phyloP scores from a whole-genome alignment of 306 rosid genomes.

The Quercus berberidifolia region DNA sequence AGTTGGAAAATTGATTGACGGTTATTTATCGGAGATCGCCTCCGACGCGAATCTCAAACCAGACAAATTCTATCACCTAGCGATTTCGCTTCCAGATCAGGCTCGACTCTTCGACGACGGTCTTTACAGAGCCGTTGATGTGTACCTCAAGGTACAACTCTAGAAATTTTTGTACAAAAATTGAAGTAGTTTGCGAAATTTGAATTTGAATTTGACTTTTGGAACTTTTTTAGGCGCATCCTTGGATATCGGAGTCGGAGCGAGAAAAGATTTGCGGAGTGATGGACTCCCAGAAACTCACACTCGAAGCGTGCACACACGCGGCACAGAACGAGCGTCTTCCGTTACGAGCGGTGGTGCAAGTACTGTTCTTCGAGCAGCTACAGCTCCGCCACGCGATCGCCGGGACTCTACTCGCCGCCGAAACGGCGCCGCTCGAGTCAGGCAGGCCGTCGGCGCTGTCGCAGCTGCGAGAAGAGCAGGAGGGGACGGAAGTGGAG shows the following conservation, averaged over 20 bases:
- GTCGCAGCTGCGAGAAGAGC: slow-evolving; percentile 18
- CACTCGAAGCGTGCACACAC: slow-evolving; percentile 96
- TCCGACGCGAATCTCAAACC: slow-evolving; percentile 85
- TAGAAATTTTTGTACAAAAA: not conserved
- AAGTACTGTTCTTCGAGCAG: slow-evolving; percentile 94
- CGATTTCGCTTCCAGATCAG: slow-evolving; percentile 71
- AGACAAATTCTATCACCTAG: slow-evolving; percentile 58
- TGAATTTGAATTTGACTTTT: not conserved
- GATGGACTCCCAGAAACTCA: slow-evolving; percentile 76
- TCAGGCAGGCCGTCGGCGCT: slow-evolving; percentile 42
- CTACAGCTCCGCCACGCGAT: slow-evolving; percentile 95
- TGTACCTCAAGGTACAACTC: slow-evolving; percentile 70
- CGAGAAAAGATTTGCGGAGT: slow-evolving; percentile 76
- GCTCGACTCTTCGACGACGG: slow-evolving; percentile 96
- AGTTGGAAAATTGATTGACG: slow-evolving; percentile 82
- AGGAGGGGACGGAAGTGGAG: slow-evolving; percentile 3
- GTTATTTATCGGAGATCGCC: slow-evolving; percentile 85
- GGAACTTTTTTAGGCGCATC: slow-evolving; percentile 58
- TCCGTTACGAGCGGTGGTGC: slow-evolving; percentile 83
- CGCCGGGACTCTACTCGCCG: slow-evolving; percentile 66
- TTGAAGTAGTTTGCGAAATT: not conserved
- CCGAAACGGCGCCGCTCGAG: slow-evolving; percentile 39
- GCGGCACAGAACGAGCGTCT: slow-evolving; percentile 98
- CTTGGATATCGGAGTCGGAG: slow-evolving; percentile 63
- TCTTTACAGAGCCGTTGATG: slow-evolving; percentile 86